Percentiles rank a stretch among this genome's conserved stretches.
These are phyloP conservation scores for Begonia masoniana DNA, from an alignment of 306 rosid species.

Conservation along the genomic window DNA sequence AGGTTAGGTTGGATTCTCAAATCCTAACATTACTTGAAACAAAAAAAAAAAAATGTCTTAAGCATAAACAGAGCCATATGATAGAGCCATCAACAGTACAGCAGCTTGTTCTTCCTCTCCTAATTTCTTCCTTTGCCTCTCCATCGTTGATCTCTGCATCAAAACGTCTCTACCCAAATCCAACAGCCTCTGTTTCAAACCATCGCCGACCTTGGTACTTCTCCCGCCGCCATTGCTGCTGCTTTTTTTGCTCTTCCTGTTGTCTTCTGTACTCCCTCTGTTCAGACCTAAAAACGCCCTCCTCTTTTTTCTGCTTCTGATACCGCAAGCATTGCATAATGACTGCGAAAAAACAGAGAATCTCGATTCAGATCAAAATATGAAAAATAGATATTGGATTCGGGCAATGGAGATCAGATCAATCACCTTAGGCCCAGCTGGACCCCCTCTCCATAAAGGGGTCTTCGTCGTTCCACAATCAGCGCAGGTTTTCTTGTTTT, in stretches of 20 bases:
- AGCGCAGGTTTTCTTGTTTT: constrained; percentile 64
- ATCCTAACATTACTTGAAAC: neutral
- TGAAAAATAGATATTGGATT: too few species aligned
- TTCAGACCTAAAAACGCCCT: constrained; percentile 63
- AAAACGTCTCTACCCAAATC: constrained; percentile 62
- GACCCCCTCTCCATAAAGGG: constrained; percentile 95
- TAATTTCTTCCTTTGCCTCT: constrained; percentile 54
- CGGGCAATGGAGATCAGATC: neutral
- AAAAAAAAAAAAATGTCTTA: constrained; percentile 2
- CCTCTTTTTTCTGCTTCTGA: constrained; percentile 95
- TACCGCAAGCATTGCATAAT: constrained; percentile 88
- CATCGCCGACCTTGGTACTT: constrained; percentile 28
- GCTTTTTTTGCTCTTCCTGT: constrained; percentile 17
- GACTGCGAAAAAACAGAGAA: constrained; percentile 32
- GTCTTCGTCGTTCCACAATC: constrained; percentile 92
- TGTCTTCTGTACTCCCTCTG: constrained; percentile 37
- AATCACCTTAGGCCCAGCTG: constrained; percentile 86
- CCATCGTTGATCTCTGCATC: constrained; percentile 69
- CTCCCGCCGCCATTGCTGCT: neutral
- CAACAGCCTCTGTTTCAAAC: constrained; percentile 44
- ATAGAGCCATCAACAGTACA: constrained; percentile 74
- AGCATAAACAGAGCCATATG: constrained; percentile 85
- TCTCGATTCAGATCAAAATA: neutral
- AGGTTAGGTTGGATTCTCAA: constrained; percentile 11
- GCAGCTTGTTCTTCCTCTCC: constrained; percentile 97